Evolutionary conservation across 2,329 filamentous ascomycete species (phyloP).

Genomic region (Aspergillus fumigatiaffinis): DNA sequence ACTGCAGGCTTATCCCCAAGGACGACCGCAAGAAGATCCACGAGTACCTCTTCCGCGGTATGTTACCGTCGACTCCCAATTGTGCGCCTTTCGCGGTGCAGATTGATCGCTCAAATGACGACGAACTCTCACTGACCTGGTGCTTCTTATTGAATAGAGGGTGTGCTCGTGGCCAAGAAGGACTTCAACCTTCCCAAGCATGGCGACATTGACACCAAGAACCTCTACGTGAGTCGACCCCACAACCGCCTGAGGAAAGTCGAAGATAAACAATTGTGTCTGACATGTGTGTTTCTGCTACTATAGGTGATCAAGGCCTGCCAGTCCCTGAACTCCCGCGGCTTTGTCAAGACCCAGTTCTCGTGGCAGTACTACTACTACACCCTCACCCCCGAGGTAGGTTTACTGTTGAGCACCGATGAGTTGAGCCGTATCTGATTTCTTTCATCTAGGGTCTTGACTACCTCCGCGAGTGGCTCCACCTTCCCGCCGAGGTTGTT

Average conservation of each 20-base stretch:
- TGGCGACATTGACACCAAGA: slow-evolving; percentile 98
- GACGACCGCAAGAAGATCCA: slow-evolving; percentile 99
- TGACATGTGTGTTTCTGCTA: neutral
- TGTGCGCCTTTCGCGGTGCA: neutral
- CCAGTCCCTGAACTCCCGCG: slow-evolving; percentile 96
- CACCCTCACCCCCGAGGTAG: slow-evolving; percentile 86
- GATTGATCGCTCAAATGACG: neutral
- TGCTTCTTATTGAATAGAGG: slow-evolving; percentile 47
- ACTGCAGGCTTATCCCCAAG: slow-evolving; percentile 91
- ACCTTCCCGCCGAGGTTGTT: slow-evolving; percentile 98
- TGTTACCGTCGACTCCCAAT: slow-evolving; percentile 29
- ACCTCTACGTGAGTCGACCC: slow-evolving; percentile 68
- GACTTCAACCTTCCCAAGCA: slow-evolving; percentile 98
- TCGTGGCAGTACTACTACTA: slow-evolving; percentile 99
- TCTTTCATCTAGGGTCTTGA: slow-evolving; percentile 70
- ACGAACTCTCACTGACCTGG: slow-evolving; percentile 12
- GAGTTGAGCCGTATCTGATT: slow-evolving; percentile 1
- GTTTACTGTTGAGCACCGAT: slow-evolving; percentile 1
- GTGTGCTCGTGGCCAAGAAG: slow-evolving; percentile 95
- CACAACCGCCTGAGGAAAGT: neutral
- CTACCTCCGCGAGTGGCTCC: slow-evolving; percentile 99
- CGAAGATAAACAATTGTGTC: slow-evolving; percentile 7
- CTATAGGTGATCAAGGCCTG: slow-evolving; percentile 85
- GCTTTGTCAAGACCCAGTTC: slow-evolving; percentile 99
- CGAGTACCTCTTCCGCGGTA: slow-evolving; percentile 97